Percentiles rank a stretch among this genome's conserved stretches.
phyloP scores from a whole-genome alignment of 192 early-diverging fungal genomes.

The Coemansia sp. region DNA sequence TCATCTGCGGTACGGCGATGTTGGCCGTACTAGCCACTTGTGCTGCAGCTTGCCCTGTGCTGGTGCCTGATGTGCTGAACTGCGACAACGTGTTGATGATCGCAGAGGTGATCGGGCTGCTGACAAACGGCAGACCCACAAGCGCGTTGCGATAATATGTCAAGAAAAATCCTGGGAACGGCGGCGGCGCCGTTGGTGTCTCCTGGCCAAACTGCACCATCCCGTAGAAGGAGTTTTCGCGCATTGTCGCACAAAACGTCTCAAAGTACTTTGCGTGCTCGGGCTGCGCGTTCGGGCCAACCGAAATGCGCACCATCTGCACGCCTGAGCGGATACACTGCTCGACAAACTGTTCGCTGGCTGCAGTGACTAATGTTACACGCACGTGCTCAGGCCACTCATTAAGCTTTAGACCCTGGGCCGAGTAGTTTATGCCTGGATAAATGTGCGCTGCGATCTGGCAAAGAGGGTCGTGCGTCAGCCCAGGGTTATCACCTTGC shows the following conservation, averaged over 20 bases:
- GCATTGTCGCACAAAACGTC: slow-evolving; percentile 40
- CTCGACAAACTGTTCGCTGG: slow-evolving; percentile 31
- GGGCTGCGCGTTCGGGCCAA: slow-evolving; percentile 10
- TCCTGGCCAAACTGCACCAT: slow-evolving; percentile 15
- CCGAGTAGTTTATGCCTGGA: slow-evolving; percentile 25
- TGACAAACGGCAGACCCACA: slow-evolving; percentile 32
- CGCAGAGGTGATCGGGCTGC: slow-evolving; percentile 18
- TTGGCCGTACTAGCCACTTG: neutral
- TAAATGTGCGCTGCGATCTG: slow-evolving; percentile 19
- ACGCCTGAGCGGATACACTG: slow-evolving; percentile 24
- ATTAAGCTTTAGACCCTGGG: slow-evolving; percentile 23
- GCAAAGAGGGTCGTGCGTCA: slow-evolving; percentile 29
- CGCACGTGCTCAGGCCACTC: slow-evolving; percentile 46
- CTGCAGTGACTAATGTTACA: slow-evolving; percentile 17
- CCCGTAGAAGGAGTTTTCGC: slow-evolving; percentile 30
- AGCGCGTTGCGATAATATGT: slow-evolving; percentile 20
- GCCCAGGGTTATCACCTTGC: slow-evolving; percentile 13
- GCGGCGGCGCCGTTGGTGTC: neutral
- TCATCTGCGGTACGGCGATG: slow-evolving; percentile 18
- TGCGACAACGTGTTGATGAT: slow-evolving; percentile 17
- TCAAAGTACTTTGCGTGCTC: slow-evolving; percentile 40
- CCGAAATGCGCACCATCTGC: slow-evolving; percentile 31
- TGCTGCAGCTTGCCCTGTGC: neutral
- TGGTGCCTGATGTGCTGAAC: neutral
- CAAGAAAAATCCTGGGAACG: slow-evolving; percentile 34